These are phyloP conservation scores for Saturnispora sekii DNA, from an alignment of 805 yeast species.

Conservation along the genomic window DNA sequence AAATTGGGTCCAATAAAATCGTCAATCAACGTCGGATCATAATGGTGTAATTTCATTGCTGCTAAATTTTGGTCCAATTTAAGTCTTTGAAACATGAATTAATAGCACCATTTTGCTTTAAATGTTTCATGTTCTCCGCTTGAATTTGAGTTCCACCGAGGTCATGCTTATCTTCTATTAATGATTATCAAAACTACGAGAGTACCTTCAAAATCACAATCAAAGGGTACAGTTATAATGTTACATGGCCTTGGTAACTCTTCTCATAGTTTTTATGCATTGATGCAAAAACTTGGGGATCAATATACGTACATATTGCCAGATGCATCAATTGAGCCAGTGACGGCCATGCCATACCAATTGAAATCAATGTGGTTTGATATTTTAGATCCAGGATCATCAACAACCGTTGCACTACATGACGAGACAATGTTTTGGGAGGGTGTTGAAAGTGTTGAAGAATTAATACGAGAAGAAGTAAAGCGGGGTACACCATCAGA, in stretches of 20 bases:
- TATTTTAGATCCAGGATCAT: slow-evolving; percentile 44
- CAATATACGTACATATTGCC: slow-evolving; percentile 73
- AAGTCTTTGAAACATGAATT: too few species aligned
- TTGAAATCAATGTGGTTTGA: slow-evolving; percentile 86
- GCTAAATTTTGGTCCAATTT: too few species aligned
- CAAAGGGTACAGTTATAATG: slow-evolving; percentile 42
- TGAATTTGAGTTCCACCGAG: background rate
- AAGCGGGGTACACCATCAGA: slow-evolving; percentile 46
- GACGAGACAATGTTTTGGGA: slow-evolving; percentile 48
- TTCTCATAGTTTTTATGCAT: too few species aligned
- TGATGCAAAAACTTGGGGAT: slow-evolving; percentile 23
- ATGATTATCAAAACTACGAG: slow-evolving; percentile 6
- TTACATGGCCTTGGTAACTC: slow-evolving; percentile 89
- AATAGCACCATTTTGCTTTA: too few species aligned
- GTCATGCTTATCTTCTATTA: background rate
- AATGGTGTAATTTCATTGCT: background rate
- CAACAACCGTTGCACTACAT: slow-evolving; percentile 33
- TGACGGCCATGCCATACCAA: slow-evolving; percentile 56
- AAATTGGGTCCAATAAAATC: too few species aligned
- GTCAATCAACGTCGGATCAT: too few species aligned
- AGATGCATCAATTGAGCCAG: slow-evolving; percentile 66
- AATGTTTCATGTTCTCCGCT: too few species aligned
- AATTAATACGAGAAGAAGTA: slow-evolving; percentile 42
- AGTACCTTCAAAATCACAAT: background rate
- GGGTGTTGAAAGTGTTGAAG: slow-evolving; percentile 36